Evolutionary conservation across 805 yeast genomes (phyloP).

Genomic region (Kluyveromyces dobzhanskii): DNA sequence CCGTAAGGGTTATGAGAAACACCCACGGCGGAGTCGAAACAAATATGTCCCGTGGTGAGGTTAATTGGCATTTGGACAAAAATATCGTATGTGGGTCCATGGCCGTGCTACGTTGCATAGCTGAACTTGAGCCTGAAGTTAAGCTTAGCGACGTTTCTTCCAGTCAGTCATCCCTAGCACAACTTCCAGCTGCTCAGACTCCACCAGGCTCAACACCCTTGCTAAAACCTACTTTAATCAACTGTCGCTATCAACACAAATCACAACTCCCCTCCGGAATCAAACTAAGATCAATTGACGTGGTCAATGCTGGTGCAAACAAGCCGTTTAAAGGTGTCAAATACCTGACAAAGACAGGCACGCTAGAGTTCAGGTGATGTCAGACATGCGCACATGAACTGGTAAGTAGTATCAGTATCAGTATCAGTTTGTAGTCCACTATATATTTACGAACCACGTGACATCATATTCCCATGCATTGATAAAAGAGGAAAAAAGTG

Average conservation of each 20-base stretch:
- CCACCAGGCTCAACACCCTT: neutral
- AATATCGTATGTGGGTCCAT: conserved; percentile 2
- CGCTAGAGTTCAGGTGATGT: conserved; percentile 24
- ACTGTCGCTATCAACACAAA: conserved; percentile 40
- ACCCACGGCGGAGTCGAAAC: conserved; percentile 72
- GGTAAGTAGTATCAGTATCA: too few relatives aligned
- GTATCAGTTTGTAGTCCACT: too few relatives aligned
- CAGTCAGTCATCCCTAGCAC: neutral
- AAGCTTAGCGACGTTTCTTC: neutral
- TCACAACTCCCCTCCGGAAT: conserved; percentile 74
- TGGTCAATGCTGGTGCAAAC: conserved; percentile 41
- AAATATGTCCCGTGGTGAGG: conserved; percentile 25
- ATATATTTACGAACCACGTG: too few relatives aligned
- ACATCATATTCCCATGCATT: too few relatives aligned
- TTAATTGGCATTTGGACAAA: conserved; percentile 3
- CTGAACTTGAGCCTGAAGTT: neutral
- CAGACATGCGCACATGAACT: too few relatives aligned
- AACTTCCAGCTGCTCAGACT: neutral
- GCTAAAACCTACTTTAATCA: neutral
- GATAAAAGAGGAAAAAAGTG: too few relatives aligned
- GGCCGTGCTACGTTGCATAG: conserved; percentile 5
- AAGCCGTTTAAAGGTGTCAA: conserved; percentile 90
- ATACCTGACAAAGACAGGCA: conserved; percentile 59
- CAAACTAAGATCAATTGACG: conserved; percentile 55
- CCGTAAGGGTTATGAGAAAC: conserved; percentile 49